A percentile compares a stretch with the other conserved stretches of the same genome.
phyloP scores from a whole-genome alignment of 768 basidiomycete genomes.

The Xerocomellus dryophilus region DNA sequence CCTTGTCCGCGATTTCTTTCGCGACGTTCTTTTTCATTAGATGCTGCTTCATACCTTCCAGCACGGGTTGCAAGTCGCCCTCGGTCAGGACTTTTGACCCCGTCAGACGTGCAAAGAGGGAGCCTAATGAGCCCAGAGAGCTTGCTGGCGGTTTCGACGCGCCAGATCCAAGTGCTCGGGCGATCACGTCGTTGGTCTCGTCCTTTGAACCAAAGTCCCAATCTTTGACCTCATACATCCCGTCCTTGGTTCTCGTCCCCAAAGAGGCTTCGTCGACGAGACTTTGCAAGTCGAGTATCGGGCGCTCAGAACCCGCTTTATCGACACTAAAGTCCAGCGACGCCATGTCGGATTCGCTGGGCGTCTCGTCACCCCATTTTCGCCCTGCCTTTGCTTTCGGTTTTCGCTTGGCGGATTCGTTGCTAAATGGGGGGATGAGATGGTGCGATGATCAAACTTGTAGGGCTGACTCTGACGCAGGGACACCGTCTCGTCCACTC shows the following conservation, averaged over 20 bases:
- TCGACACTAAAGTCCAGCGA: conserved; percentile 83
- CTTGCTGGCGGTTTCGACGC: conserved; percentile 36
- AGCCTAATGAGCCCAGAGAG: conserved; percentile 65
- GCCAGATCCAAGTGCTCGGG: conserved; percentile 52
- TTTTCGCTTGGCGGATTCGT: conserved; percentile 59
- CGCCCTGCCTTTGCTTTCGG: conserved; percentile 70
- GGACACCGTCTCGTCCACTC: conserved; percentile 58
- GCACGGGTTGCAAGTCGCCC: conserved; percentile 79
- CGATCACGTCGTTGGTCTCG: conserved; percentile 52
- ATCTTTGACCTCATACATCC: conserved; percentile 73
- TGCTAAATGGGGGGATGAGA: conserved; percentile 46
- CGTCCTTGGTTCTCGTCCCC: conserved; percentile 72
- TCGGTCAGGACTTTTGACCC: conserved; percentile 81
- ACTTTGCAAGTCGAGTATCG: conserved; percentile 52
- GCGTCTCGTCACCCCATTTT: conserved; percentile 87
- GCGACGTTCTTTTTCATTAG: conserved; percentile 99
- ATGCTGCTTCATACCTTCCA: conserved; percentile 95
- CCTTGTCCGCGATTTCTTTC: conserved; percentile 89
- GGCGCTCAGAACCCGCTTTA: conserved; percentile 38
- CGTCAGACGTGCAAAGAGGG: conserved; percentile 80
- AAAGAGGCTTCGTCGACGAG: conserved; percentile 71
- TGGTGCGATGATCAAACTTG: neutral
- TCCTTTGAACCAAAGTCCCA: conserved; percentile 69
- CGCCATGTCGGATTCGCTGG: conserved; percentile 87
- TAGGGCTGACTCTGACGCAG: conserved; percentile 66